phyloP scores from a whole-genome alignment of 2,329 filamentous ascomycete genomes.

The Byssochlamys sp. region DNA sequence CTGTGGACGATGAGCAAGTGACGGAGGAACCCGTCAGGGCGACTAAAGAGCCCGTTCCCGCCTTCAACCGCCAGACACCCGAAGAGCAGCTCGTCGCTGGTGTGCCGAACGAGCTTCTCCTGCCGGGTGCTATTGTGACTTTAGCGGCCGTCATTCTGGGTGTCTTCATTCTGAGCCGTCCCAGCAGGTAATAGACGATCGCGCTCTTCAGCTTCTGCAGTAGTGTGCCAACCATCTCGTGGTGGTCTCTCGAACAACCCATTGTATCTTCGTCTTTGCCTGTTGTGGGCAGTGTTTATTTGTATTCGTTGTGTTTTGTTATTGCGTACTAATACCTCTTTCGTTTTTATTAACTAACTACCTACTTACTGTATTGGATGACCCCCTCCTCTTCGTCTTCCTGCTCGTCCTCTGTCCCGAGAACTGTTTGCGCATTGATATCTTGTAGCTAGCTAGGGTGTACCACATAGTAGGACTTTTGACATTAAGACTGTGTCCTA shows the following conservation, averaged over 20 bases:
- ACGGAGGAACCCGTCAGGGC: conserved; percentile 30
- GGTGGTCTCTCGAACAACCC: background rate
- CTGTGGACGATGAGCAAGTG: conserved; percentile 48
- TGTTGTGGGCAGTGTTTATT: background rate
- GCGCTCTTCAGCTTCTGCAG: background rate
- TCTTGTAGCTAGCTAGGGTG: background rate
- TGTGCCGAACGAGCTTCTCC: conserved; percentile 83
- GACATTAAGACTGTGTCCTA: too few relatives aligned
- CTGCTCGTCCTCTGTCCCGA: conserved; percentile 1
- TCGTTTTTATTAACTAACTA: background rate
- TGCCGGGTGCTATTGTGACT: conserved; percentile 91
- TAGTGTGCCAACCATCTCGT: background rate
- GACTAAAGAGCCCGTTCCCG: conserved; percentile 35
- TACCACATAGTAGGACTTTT: background rate
- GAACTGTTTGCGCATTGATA: background rate
- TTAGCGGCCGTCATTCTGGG: conserved; percentile 86
- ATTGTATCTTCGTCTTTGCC: background rate
- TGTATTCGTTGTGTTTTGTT: background rate
- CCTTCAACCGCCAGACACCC: conserved; percentile 41
- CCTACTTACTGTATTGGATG: background rate
- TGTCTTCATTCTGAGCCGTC: conserved; percentile 77
- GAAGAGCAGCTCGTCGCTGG: conserved; percentile 77
- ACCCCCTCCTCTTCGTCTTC: conserved; percentile 4
- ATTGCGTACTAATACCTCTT: background rate
- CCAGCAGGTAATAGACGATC: conserved; percentile 34